Evolutionary conservation across 148 eudicot genomes (phyloP), one percentile per base, ranked within the genome.

Genomic region (Cornus suecica): DNA sequence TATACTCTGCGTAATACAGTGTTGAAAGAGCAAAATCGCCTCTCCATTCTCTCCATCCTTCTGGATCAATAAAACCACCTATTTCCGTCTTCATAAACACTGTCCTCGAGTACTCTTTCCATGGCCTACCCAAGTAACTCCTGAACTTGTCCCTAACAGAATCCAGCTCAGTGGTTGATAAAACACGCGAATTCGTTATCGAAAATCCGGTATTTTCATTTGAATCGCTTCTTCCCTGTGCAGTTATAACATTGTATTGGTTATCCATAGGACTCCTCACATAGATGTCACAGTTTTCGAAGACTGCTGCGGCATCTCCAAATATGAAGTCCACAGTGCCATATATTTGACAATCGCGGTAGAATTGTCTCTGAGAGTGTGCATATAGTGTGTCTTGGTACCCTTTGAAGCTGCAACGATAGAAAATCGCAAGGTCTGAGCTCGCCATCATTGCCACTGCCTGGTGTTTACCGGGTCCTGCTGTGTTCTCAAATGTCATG

Each of bases 271-370:
- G 93, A 75, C 32, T 77, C 51, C 89, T 66, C 0, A 89, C 89
- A 8, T 77, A 81, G 25, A 89, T 86, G 82, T 91, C 88, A n/a
- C 96, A 89, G 68, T 91, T 89, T 74, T 91, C 91, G 64, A 89
- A 45, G 5, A 91, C 91, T 0, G 66, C 90, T 0, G 86, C 78
- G 3, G 96, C 90, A 8, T 91, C 85, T 7, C 96, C 96, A 72
- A 91, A 91, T 41, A 91, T 89, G 80, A 88, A 91, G 64, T 91
- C 95, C 26, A 89, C 34, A 1, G 95, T 91, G n/a, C 95, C 95
- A 29, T 80, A 84, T 1, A 91, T 83, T 27, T 81, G 87, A n/a
- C 96, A 91, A 26, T 91, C 92, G 15, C 96, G 91, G 60, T 91
- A 89, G 60, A 91, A 91, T 83, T 91, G 96, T 29, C 96, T 51